Evolutionary conservation across 345 rosid genomes (phyloP).

Genomic region (Hirschfeldia incana): DNA sequence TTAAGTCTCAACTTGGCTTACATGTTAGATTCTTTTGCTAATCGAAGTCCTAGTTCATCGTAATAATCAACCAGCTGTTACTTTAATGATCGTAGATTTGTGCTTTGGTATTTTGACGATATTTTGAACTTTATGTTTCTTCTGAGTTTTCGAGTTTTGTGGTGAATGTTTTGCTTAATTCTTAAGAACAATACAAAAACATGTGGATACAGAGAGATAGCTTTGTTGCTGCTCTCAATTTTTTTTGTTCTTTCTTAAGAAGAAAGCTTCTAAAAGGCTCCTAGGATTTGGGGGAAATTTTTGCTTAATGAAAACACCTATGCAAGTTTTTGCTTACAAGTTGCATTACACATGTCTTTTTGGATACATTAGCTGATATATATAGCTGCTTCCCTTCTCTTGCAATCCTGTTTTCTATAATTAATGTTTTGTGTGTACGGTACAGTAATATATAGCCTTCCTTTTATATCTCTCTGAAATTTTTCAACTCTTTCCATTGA

Average conservation of each 20-base stretch:
- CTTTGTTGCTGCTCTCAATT: slow-evolving; percentile 13
- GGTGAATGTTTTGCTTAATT: background rate
- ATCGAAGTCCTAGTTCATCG: background rate
- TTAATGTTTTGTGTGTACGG: slow-evolving; percentile 32
- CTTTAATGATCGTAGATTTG: slow-evolving; percentile 11
- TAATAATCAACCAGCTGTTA: slow-evolving; percentile 18
- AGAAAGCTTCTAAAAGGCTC: slow-evolving; percentile 22
- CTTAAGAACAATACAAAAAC: slow-evolving; percentile 13
- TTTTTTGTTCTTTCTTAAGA: background rate
- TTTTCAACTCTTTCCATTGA: background rate
- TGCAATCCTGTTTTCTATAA: slow-evolving; percentile 17
- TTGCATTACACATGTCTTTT: slow-evolving; percentile 16
- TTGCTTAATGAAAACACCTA: slow-evolving; percentile 16
- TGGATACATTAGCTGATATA: background rate
- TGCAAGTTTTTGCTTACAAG: slow-evolving; percentile 30
- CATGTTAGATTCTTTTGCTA: background rate
- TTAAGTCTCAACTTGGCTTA: background rate
- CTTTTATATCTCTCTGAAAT: slow-evolving; percentile 9
- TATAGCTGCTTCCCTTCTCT: background rate
- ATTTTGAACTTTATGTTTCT: background rate
- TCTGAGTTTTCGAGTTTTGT: background rate
- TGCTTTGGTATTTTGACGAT: background rate
- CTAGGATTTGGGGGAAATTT: slow-evolving; percentile 14
- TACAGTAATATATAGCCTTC: background rate
- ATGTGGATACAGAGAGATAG: slow-evolving; percentile 29